Base-by-base conservation (phyloP, 441 rosid species). In the Populus hybrid region DNA sequence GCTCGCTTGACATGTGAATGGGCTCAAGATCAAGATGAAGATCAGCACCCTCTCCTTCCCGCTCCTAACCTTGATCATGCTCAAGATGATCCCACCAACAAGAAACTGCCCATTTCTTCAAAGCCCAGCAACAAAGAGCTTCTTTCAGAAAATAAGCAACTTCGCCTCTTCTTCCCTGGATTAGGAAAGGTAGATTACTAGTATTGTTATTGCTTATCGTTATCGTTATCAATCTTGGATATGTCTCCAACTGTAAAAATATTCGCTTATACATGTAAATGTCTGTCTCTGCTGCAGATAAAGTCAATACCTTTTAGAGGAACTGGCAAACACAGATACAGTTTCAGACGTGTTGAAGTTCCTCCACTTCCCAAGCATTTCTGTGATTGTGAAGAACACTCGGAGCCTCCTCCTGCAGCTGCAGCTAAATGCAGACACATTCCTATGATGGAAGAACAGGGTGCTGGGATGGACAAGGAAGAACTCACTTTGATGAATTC, bases 351-450 rank as follows among this genome's bases (percentile, higher is more conserved):
- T 67, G 85, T 91, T 67, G 83, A 83, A 71, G 86, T 83, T 75
- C 88, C 89, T 38, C 73, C 94, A 24, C 68, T 86, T 57, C 94
- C 99, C 24, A 82, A 65, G 64, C 83, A 83, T 79, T 91, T 96
- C 82, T 94, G 99, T 77, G 98, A 92, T 79, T 94, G 98, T 50
- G 97, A 91, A 79, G 95, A 92, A 87, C 99, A 96, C 78, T 85
- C 87, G 66, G 78, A 67, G 66, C 76, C 79, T 76, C 76, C 79
- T 76, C 36, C 81, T 46, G 53, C 83, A 35, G 36, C 36, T 35
- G 61, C 61, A 76, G 82, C 75, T 46, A 85, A 85, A 75, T 75
- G 80, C 23, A 84, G 79, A 70, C 83, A 75, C 68, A 75, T 36
- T 70, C 82, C 66, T 75, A 78, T 71, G 36, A 28, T 74, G 24